These are phyloP conservation scores for Pyrus bretschneideri DNA, from an alignment of 306 rosid genomes.

Conservation along the genomic window DNA sequence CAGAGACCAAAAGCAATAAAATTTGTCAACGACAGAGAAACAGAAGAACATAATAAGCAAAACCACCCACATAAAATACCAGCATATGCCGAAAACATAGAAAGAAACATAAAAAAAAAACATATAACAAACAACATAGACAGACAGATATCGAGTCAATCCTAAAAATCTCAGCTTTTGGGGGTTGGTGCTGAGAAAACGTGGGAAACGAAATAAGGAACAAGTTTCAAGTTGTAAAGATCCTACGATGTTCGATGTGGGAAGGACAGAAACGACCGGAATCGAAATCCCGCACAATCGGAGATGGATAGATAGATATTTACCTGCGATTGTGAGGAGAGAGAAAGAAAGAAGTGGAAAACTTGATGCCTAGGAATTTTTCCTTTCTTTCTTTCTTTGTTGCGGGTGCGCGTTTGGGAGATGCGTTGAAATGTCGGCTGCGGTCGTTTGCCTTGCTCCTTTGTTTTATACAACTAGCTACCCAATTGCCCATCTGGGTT, in stretches of 20 bases:
- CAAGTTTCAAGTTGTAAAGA: not conserved
- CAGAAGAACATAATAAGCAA: not conserved
- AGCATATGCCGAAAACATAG: not conserved
- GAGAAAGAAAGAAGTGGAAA: not conserved
- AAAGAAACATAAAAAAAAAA: not conserved
- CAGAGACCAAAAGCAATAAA: not conserved
- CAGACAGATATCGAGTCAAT: not conserved
- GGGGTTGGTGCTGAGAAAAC: conserved; percentile 3
- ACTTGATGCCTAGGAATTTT: not conserved
- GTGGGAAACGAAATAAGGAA: not conserved
- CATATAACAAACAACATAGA: not conserved
- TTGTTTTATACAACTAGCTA: not conserved
- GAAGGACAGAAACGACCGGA: not conserved
- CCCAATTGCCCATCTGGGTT: not conserved
- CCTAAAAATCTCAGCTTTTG: not conserved
- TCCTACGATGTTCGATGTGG: not conserved
- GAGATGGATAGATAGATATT: not conserved
- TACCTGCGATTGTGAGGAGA: not conserved
- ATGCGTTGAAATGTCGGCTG: not conserved
- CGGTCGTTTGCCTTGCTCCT: not conserved
- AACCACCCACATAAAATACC: not conserved
- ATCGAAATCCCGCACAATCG: not conserved
- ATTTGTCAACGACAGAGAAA: not conserved
- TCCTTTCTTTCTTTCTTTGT: not conserved
- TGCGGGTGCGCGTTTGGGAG: not conserved